These are phyloP conservation scores for Tubosaeta brunneosetosa DNA, from an alignment of 768 basidiomycete species.

Conservation along the genomic window DNA sequence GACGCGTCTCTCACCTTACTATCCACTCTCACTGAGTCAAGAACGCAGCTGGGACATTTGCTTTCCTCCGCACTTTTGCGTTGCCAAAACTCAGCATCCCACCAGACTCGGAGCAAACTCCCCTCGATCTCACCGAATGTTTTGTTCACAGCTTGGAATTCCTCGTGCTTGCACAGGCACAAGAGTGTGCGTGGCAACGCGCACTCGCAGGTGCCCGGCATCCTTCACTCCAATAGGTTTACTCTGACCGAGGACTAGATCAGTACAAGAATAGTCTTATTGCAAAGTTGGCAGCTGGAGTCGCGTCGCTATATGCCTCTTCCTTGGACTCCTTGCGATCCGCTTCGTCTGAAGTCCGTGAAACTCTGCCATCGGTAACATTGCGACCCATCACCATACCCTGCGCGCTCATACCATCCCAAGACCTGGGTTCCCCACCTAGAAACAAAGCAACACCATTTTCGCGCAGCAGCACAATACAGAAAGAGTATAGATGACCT, in stretches of 20 bases:
- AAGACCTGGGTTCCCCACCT: slow-evolving; percentile 77
- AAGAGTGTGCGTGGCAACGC: slow-evolving; percentile 95
- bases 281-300: slow-evolving; percentile 77
- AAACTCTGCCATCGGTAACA: slow-evolving; percentile 53
- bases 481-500: slow-evolving; percentile 87
- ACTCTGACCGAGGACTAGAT: background rate
- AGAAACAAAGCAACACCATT: slow-evolving; percentile 79
- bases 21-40: slow-evolving; percentile 20
- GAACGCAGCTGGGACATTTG: slow-evolving; percentile 72
- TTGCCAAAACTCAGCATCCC: slow-evolving; percentile 49
- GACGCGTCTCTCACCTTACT: slow-evolving; percentile 9
- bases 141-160: slow-evolving; percentile 62
- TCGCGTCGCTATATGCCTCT: slow-evolving; percentile 60
- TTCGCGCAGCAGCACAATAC: slow-evolving; percentile 84
- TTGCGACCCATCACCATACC: background rate
- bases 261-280: slow-evolving; percentile 78
- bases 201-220: slow-evolving; percentile 65
- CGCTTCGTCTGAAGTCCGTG: slow-evolving; percentile 40
- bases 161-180: slow-evolving; percentile 89
- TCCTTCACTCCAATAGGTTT: background rate
- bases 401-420: slow-evolving; percentile 11
- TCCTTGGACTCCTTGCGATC: slow-evolving; percentile 43
- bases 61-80: slow-evolving; percentile 51
- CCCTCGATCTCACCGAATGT: slow-evolving; percentile 60
- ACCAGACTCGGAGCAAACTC: slow-evolving; percentile 48